Base-by-base conservation (phyloP, 108 stramenopile genomes). In the Bacterosira constricta region DNA sequence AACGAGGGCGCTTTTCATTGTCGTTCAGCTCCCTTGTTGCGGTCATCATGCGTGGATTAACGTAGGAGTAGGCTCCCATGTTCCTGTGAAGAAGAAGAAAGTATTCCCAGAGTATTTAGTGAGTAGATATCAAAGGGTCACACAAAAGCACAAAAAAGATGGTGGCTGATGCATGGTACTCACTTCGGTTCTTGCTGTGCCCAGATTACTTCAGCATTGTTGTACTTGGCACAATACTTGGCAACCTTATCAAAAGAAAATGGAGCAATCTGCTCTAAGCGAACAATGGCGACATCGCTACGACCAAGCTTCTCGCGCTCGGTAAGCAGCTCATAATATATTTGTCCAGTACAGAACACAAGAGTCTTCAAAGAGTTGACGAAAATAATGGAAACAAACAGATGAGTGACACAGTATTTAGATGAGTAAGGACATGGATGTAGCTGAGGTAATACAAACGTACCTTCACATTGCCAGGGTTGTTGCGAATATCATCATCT, bases 211-310 rank as follows among this genome's bases (percentile, higher is more conserved):
- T 98, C 97, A 17, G 97, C 98, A 73, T 96, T 96, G 39, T 77
- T 58, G 82, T 97, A 99, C 55, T 73, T 76, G 35, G 61, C 68
- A 51, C 61, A 76, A 62, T 90, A 88, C 34, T 83, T 66, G 34
- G 98, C 98, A 60, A 97, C 88, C 36, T 85, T 82, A 73, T 99
- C 98, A 75, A 98, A 99, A 46, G 99, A 92, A 73, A 99, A 99
- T 21, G 99, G 99, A 27, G 98, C 94, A 63, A 99, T 85, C 73
- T 99, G 99, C 84, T 99, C 99, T 37, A 99, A 62, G 50, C 98
- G 89, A 57, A 96, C 83, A 68, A 99, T 84, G 45, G 98, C 98
- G 31, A 98, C 94, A 84, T 99, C 93, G 13, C 77, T 85, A 17
- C 82, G 60, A 1, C 81, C 91, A 27, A 66, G 81, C 67, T 85